phyloP scores from a whole-genome alignment of 2,329 filamentous ascomycete genomes.

The Calonectria hongkongensis region DNA sequence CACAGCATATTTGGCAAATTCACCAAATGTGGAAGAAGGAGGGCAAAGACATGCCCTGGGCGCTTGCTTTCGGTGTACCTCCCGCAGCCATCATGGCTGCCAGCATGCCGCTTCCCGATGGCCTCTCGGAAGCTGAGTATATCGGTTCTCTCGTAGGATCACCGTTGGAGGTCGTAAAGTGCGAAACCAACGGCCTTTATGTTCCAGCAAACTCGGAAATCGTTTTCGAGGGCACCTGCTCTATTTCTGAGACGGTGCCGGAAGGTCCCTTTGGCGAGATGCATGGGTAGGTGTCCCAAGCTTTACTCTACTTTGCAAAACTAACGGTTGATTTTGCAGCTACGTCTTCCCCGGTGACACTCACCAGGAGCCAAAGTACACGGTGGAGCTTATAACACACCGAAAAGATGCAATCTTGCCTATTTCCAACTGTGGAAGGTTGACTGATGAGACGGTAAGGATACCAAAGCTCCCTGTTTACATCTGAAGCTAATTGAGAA shows the following conservation, averaged over 20 bases:
- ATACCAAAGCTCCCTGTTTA: too few species aligned
- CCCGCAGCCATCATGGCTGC: slow-evolving; percentile 70
- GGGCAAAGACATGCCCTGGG: slow-evolving; percentile 68
- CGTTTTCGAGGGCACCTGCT: slow-evolving; percentile 69
- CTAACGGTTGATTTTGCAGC: slow-evolving; percentile 6
- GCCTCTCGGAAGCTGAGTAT: slow-evolving; percentile 68
- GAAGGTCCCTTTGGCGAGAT: slow-evolving; percentile 71
- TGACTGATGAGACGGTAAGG: slow-evolving; percentile 43
- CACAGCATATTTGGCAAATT: slow-evolving; percentile 69
- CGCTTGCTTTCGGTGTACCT: slow-evolving; percentile 69
- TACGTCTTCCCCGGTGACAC: slow-evolving; percentile 41
- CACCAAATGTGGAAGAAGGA: slow-evolving; percentile 66
- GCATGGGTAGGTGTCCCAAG: slow-evolving; percentile 45
- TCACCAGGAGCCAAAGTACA: slow-evolving; percentile 35
- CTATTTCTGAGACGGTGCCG: slow-evolving; percentile 62
- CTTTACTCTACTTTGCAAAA: background rate
- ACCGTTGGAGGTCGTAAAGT: slow-evolving; percentile 69
- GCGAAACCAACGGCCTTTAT: slow-evolving; percentile 68
- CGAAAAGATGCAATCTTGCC: slow-evolving; percentile 42
- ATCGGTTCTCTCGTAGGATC: slow-evolving; percentile 67
- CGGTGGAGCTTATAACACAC: slow-evolving; percentile 39
- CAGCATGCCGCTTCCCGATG: slow-evolving; percentile 69
- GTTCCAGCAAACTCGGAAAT: slow-evolving; percentile 72
- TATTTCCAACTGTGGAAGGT: slow-evolving; percentile 38
- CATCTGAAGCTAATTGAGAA: background rate